phyloP scores from a whole-genome alignment of 2,329 filamentous ascomycete species.

The Aureobasidium lini region DNA sequence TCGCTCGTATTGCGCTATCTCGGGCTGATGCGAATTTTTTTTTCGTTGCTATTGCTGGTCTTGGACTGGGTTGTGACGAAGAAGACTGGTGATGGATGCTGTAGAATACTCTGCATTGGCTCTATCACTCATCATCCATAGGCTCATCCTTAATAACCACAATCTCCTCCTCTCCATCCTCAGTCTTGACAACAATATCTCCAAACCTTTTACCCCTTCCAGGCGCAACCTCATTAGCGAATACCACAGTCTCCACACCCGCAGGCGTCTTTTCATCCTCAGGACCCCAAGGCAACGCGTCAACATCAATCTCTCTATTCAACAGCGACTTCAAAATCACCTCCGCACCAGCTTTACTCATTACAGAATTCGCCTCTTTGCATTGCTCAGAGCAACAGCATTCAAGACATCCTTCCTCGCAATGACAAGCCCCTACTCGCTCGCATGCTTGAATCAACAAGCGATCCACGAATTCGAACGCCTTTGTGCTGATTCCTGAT shows the following conservation, averaged over 20 bases:
- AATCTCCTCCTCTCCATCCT: conserved; percentile 18
- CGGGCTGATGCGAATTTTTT: too few relatives aligned
- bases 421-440: conserved; percentile 69
- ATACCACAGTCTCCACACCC: conserved; percentile 75
- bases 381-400: conserved; percentile 83
- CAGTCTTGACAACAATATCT: conserved; percentile 34
- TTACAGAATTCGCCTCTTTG: conserved; percentile 79
- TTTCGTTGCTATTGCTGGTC: too few relatives aligned
- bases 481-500: conserved; percentile 81
- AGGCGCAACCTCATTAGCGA: conserved; percentile 58
- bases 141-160: conserved; percentile 13
- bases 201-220: conserved; percentile 33
- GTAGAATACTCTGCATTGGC: too few relatives aligned
- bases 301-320: conserved; percentile 70
- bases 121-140: background rate
- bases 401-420: conserved; percentile 75
- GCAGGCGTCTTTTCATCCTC: conserved; percentile 59
- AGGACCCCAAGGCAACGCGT: conserved; percentile 77
- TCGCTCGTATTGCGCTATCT: too few relatives aligned
- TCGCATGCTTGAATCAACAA: conserved; percentile 68
- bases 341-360: conserved; percentile 82
- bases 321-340: conserved; percentile 74
- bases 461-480: conserved; percentile 83
- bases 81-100: too few relatives aligned
- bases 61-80: too few relatives aligned